phyloP scores from a whole-genome alignment of 2,329 filamentous ascomycete species.

The Colletotrichum costaricense region DNA sequence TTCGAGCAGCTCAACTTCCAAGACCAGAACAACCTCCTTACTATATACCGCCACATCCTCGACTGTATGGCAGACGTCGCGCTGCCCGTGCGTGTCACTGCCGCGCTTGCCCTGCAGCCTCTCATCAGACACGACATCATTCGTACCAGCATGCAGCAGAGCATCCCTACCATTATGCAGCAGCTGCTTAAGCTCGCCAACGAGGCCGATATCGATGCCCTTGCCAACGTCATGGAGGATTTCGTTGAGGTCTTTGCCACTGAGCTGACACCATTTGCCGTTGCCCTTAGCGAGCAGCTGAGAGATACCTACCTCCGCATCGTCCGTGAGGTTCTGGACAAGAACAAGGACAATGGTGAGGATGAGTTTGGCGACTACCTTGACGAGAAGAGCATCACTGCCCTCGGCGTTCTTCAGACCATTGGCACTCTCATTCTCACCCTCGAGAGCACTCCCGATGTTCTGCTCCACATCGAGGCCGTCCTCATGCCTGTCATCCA shows the following conservation, averaged over 20 bases:
- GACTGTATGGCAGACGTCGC: constrained; percentile 97
- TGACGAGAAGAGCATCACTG: constrained; percentile 98
- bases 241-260: constrained; percentile 99
- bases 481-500: constrained; percentile 98
- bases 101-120: constrained; percentile 92
- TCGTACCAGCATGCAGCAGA: constrained; percentile 94
- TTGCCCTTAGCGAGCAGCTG: constrained; percentile 94
- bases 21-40: constrained; percentile 92
- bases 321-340: constrained; percentile 89
- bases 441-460: constrained; percentile 95
- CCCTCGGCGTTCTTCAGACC: constrained; percentile 94
- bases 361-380: constrained; percentile 89
- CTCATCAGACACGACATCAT: constrained; percentile 96
- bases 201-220: constrained; percentile 95
- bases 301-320: constrained; percentile 97
- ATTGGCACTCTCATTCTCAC: constrained; percentile 98
- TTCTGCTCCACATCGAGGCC: constrained; percentile 92
- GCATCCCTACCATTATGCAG: constrained; percentile 99
- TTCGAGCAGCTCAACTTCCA: constrained; percentile 98
- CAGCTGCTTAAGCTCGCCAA: constrained; percentile 97
- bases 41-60: constrained; percentile 96
- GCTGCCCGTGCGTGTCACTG: constrained; percentile 92
- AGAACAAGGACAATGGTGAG: constrained; percentile 79
- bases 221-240: constrained; percentile 99
- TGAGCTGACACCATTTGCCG: constrained; percentile 95